Conservation (phyloP, 805 yeast species). For the Candida stauntonica region DNA sequence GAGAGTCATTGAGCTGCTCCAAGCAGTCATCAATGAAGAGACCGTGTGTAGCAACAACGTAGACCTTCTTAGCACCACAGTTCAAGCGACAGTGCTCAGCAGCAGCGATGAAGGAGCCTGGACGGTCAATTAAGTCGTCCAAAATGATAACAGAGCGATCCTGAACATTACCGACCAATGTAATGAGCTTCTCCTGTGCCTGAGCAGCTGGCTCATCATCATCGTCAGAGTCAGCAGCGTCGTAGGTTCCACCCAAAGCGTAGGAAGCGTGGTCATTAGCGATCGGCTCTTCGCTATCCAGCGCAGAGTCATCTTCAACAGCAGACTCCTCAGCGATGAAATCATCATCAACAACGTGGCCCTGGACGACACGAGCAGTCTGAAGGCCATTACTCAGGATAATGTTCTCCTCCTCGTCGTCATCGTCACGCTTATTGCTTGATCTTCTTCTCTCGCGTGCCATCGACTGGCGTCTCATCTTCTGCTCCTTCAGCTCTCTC, state of each 20-base stretch:
- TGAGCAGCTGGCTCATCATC: conserved; percentile 57
- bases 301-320: conserved; percentile 29
- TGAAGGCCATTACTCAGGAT: conserved; percentile 77
- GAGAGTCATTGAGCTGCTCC: conserved; percentile 70
- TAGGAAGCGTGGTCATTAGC: conserved; percentile 36
- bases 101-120: conserved; percentile 90
- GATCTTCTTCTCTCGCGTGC: conserved; percentile 39
- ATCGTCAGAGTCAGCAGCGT: conserved; percentile 81
- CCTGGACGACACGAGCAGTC: conserved; percentile 93
- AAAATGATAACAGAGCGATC: conserved; percentile 88
- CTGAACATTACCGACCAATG: conserved; percentile 93
- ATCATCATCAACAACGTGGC: conserved; percentile 93
- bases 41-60: conserved; percentile 94
- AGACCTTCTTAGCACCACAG: conserved; percentile 93
- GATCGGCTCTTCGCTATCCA: conserved; percentile 26
- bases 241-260: conserved; percentile 78
- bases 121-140: conserved; percentile 97
- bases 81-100: conserved; percentile 95
- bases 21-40: conserved; percentile 84
- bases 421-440: conserved; percentile 36
- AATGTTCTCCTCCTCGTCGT: conserved; percentile 60
- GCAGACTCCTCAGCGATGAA: conserved; percentile 36
- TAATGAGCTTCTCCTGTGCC: conserved; percentile 74
- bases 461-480: conserved; percentile 43
- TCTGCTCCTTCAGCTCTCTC: conserved; percentile 29